Evolutionary conservation across 176 grass and related monocot species (phyloP).

Genomic region (Cenchrus americanus): DNA sequence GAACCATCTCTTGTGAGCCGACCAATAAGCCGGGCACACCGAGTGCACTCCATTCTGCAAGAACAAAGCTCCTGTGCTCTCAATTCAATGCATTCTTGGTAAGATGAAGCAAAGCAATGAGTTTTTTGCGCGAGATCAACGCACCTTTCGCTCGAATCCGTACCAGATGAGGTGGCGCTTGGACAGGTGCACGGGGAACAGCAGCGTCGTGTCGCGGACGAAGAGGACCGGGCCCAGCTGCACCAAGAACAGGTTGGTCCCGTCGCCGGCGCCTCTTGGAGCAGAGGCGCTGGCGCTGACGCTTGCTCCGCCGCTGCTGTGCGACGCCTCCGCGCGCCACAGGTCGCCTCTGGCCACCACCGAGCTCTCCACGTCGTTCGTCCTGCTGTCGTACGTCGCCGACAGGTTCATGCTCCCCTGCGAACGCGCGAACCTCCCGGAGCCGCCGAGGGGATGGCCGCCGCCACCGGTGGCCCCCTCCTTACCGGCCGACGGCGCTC

Average conservation of each 20-base stretch:
- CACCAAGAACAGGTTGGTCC: constrained; percentile 56
- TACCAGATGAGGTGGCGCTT: constrained; percentile 80
- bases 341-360: constrained; percentile 63
- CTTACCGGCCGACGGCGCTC: neutral
- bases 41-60: constrained; percentile 72
- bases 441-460: neutral
- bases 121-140: neutral
- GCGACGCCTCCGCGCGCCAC: constrained; percentile 69
- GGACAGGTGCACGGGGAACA: constrained; percentile 73
- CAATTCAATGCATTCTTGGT: neutral
- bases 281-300: neutral
- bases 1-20: constrained; percentile 63
- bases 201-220: constrained; percentile 63
- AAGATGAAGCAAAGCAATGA: neutral
- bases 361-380: constrained; percentile 68
- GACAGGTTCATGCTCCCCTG: constrained; percentile 64
- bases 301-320: constrained; percentile 29
- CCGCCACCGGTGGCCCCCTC: neutral
- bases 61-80: neutral
- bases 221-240: constrained; percentile 72
- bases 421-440: constrained; percentile 41
- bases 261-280: neutral
- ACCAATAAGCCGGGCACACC: constrained; percentile 71
- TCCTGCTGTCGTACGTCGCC: constrained; percentile 61
- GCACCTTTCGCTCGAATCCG: constrained; percentile 72